Base-by-base conservation (phyloP, 208 protist species). In the Crithidia thermophila region DNA sequence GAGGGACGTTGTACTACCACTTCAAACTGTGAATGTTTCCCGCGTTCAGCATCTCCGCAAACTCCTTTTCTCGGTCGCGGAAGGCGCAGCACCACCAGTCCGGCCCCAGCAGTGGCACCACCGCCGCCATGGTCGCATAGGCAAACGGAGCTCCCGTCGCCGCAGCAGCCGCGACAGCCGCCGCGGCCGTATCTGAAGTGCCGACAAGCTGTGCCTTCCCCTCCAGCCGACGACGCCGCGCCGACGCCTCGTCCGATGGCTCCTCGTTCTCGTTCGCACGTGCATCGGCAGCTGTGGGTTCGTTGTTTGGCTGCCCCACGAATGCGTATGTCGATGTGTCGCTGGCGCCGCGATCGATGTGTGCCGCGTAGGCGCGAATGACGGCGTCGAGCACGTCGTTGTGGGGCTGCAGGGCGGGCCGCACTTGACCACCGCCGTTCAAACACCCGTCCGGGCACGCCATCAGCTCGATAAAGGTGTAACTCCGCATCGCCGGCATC, bases 381-480 rank as follows among this genome's bases (percentile, higher is more conserved):
- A 72, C 67, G 16, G 57, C 49, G 20, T 64, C 57, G 5, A 72
- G 47, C 47, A 65, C 57, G 10, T 58, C 57, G 18, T 36, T 37
- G 57, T 72, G 67, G 0, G 51, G 57, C 37, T 67, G 57, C 53
- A 51, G 58, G 7, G 61, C 58, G 21, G 51, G 20, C 28, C 85
- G 66, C 23, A 87, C 57, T 75, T 99, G 98, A 10, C 98, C 98
- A n/a, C 98, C 98, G 25, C 98, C 98, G 72, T 99, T 99, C n/a
- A 98, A 64, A 84, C 98, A 99, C 31, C 97, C 98, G 51, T 81
- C 82, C 11, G 98, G 98, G 71, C 98, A 99, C 13, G 98, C 98
- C 98, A 99, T 99, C 14, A 99, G 57, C 75, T 99, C 98, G n/a
- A 99, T 82, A 79, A 98, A 99, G 28, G 98, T 87, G 64, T 87